Evolutionary conservation across 164 flowering plant species (phyloP), one percentile per base, ranked within the genome.

Genomic region (Umbilicus rupestris): DNA sequence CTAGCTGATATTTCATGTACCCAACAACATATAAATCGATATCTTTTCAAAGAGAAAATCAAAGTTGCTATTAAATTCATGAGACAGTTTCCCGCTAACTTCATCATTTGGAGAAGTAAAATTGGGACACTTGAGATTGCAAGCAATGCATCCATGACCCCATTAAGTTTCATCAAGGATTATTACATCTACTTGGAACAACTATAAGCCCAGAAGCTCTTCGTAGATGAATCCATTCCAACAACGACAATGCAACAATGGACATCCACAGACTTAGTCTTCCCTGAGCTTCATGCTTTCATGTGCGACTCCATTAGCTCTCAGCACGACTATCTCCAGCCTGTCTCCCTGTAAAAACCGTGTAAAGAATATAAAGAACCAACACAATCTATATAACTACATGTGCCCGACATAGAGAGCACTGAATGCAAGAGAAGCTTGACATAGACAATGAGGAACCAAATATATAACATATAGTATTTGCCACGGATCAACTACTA

Each of bases 211-310:
- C 55, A 49, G 26, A 49, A 49, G 55, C 26, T 15, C n/a, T 20
- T 49, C 9, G 11, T 49, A n/a, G 7, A 20, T 20, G 1, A 49
- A 6, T 49, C n/a, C 15, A 16, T 14, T 14, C 1, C 15, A 45
- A 45, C n/a, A 17, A 49, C 20, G 28, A 2, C 55, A n/a, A 7
- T 49, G 55, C 55, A 49, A 49, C 26, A 6, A 7, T 49, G 55
- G 11, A 22, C 28, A 49, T 49, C 7, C 26, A n/a, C 20, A 12
- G 28, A 49, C 20, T 28, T 73, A 94, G 72, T 94, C 97, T 73
- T 87, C 87, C 79, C 97, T 80, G 17, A 94, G 88, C 4, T 91
- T 89, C 77, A 83, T 78, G 74, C 67, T 79, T 70, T 94, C 93
- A 0, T 80, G 83, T 3, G 77, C 81, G 46, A 85, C 71, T 17